Percentiles rank a stretch among this genome's conserved stretches.
Conservation (phyloP, 257 asterid species). For the Penstemon eatonii region DNA sequence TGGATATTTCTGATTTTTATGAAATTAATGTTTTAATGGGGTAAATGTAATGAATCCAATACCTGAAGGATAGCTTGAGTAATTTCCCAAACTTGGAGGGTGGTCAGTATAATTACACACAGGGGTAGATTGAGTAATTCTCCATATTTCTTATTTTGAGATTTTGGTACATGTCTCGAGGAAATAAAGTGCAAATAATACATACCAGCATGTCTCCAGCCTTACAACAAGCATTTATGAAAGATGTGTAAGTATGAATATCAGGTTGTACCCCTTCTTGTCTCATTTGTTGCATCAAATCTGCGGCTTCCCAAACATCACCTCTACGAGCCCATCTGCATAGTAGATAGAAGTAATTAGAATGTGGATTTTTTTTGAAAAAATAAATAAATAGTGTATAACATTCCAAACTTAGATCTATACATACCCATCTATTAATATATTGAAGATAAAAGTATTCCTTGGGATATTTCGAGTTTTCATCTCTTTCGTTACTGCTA, state of each 20-base stretch:
- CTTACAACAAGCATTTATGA: conserved; percentile 90
- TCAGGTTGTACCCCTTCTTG: conserved; percentile 89
- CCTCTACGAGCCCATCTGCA: conserved; percentile 99
- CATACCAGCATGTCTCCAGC: conserved; percentile 97
- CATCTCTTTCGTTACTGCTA: conserved; percentile 96
- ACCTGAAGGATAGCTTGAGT: no score
- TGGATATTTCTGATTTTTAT: no score
- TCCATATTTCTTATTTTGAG: not conserved
- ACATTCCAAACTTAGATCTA: conserved; percentile 10
- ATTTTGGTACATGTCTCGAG: not conserved
- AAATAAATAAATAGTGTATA: conserved; percentile 2
- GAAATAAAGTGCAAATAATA: not conserved
- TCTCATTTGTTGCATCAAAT: conserved; percentile 97
- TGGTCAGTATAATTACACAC: no score
- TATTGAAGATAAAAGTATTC: conserved; percentile 90
- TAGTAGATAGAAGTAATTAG: conserved; percentile 1
- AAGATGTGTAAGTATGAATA: conserved; percentile 93
- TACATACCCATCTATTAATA: conserved; percentile 88
- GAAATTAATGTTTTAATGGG: no score
- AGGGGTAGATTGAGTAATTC: no score
- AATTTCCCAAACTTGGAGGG: no score
- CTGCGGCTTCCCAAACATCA: conserved; percentile 99
- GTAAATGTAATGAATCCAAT: no score
- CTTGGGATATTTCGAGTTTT: conserved; percentile 67
- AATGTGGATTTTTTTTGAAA: not conserved